A percentile compares a stretch with the other conserved stretches of the same genome.
phyloP scores from a whole-genome alignment of 352 stramenopile genomes.

The Pythium myriotylum region DNA sequence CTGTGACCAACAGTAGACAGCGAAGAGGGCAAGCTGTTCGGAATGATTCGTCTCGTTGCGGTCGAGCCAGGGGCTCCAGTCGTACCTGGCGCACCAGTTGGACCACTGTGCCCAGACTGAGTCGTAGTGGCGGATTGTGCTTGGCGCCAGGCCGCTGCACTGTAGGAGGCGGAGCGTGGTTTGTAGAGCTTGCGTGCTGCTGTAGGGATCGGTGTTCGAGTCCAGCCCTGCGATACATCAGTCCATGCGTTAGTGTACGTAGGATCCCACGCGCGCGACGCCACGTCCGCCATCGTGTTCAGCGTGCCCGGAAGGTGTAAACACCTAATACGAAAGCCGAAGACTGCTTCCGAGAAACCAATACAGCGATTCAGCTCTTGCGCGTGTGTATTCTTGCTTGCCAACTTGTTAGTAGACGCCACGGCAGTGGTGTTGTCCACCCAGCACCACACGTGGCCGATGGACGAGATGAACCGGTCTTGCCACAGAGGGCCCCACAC shows the following conservation, averaged over 20 bases:
- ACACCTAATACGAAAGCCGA: too few relatives aligned
- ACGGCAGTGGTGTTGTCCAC: conserved; percentile 33
- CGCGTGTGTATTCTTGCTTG: conserved; percentile 4
- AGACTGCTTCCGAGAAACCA: too few relatives aligned
- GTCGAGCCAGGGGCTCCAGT: background rate
- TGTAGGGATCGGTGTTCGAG: background rate
- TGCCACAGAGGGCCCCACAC: background rate
- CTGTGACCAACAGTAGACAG: conserved; percentile 3
- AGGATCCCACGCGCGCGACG: too few relatives aligned
- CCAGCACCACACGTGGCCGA: conserved; percentile 27
- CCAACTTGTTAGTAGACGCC: conserved; percentile 17
- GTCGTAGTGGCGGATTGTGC: background rate
- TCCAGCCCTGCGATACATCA: too few relatives aligned
- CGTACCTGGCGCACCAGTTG: background rate
- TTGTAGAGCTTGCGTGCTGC: conserved; percentile 2
- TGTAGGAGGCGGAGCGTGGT: background rate
- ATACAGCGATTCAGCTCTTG: too few relatives aligned
- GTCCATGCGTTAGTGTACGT: too few relatives aligned
- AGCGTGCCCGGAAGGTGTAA: too few relatives aligned
- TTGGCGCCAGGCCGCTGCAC: background rate
- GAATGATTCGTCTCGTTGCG: conserved; percentile 2
- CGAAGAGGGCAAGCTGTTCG: conserved; percentile 14
- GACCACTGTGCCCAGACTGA: conserved; percentile 5
- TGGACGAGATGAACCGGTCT: background rate
- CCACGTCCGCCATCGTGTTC: too few relatives aligned